These are phyloP conservation scores for Cinnamomum chago DNA, from an alignment of 164 flowering plant species.

Conservation along the genomic window DNA sequence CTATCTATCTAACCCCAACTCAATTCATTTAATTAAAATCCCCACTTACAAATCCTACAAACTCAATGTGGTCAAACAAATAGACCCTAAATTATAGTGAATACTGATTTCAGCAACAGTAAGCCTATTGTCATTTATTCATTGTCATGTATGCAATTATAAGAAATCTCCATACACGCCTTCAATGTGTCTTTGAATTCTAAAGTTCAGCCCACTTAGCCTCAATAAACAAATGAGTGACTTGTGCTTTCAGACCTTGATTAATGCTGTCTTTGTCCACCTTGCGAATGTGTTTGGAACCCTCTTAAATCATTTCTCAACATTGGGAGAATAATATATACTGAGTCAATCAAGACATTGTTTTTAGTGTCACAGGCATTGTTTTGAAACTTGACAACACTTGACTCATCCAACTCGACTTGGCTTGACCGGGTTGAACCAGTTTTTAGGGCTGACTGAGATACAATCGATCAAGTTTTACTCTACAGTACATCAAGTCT, in stretches of 20 bases:
- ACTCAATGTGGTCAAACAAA: background rate
- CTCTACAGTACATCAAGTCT: no score
- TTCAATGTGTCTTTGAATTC: conserved; percentile 11
- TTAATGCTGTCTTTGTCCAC: conserved; percentile 2
- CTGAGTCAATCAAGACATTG: background rate
- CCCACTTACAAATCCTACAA: no score
- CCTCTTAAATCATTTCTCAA: conserved; percentile 7
- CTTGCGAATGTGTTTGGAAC: conserved; percentile 9
- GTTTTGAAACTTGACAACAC: no score
- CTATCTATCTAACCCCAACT: no score
- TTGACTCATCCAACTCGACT: no score
- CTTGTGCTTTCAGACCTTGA: background rate
- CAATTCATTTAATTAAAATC: no score
- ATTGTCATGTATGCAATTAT: background rate
- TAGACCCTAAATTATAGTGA: background rate
- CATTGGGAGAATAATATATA: conserved; percentile 4
- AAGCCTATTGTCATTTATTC: conserved; percentile 1
- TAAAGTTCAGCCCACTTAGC: background rate
- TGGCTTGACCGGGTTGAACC: no score
- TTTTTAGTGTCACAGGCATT: no score
- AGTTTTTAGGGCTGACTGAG: no score
- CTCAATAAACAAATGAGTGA: background rate
- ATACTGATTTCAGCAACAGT: background rate
- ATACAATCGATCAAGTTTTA: no score
- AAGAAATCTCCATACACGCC: background rate